A percentile compares a stretch with the other conserved stretches of the same genome.
These are phyloP conservation scores for Trichophyton mentagrophytes DNA, from an alignment of 2,329 filamentous ascomycete species.

Conservation along the genomic window DNA sequence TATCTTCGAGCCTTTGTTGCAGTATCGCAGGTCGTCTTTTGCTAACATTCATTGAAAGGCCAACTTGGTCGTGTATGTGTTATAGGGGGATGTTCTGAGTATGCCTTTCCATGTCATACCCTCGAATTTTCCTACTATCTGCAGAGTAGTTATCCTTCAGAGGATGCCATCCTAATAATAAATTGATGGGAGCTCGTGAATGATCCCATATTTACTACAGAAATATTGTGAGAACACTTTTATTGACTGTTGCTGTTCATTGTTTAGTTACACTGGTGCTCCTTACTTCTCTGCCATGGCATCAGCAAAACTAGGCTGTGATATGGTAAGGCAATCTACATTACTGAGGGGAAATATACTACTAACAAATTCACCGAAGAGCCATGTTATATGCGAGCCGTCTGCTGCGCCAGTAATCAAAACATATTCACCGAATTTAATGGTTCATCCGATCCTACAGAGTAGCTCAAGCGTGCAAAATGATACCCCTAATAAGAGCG, in stretches of 20 bases:
- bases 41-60: constrained; percentile 40
- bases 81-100: constrained; percentile 84
- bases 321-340: too few species aligned
- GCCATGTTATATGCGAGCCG: constrained; percentile 91
- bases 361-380: constrained; percentile 22
- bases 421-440: constrained; percentile 92
- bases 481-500: constrained; percentile 15
- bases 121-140: neutral
- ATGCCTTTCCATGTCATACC: constrained; percentile 13
- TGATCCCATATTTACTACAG: neutral
- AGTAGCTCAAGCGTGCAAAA: constrained; percentile 44
- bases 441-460: constrained; percentile 95
- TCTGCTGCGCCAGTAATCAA: constrained; percentile 78
- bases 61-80: constrained; percentile 86
- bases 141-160: too few species aligned
- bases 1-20: neutral
- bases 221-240: neutral
- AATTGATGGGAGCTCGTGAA: too few species aligned
- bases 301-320: constrained; percentile 63
- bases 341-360: too few species aligned
- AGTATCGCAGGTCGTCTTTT: neutral
- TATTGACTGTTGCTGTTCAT: neutral
- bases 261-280: constrained; percentile 66
- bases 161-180: too few species aligned
- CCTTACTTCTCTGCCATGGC: constrained; percentile 98